phyloP scores from a whole-genome alignment of 2,329 filamentous ascomycete species.

The Nemania abortiva region DNA sequence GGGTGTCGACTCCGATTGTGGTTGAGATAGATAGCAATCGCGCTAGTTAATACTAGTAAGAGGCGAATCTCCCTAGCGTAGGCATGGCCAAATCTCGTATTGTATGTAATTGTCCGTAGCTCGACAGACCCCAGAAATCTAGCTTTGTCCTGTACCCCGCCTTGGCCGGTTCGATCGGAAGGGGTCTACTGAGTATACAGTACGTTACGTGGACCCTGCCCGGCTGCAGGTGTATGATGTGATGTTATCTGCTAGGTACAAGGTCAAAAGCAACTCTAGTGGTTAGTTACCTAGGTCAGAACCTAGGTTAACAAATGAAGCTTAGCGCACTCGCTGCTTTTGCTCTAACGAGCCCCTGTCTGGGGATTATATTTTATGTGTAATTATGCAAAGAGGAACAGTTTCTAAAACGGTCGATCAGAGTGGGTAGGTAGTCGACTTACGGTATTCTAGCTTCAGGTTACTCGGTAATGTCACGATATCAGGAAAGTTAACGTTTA shows the following conservation, averaged over 20 bases:
- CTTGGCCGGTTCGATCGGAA: slow-evolving; percentile 27
- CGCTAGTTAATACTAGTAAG: background rate
- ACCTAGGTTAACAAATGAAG: no score
- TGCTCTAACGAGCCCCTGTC: no score
- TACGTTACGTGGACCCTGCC: slow-evolving; percentile 5
- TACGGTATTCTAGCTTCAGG: no score
- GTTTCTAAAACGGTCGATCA: no score
- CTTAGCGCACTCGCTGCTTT: no score
- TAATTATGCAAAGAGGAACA: no score
- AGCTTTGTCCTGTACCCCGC: slow-evolving; percentile 13
- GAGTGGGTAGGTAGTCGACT: no score
- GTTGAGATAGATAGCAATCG: background rate
- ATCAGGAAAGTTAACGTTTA: no score
- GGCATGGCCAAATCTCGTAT: background rate
- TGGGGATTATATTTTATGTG: no score
- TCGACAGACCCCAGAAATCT: slow-evolving; percentile 20
- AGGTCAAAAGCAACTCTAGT: no score
- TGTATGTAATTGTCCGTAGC: background rate
- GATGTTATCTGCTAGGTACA: background rate
- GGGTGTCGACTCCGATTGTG: background rate
- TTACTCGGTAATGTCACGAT: no score
- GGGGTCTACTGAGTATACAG: background rate
- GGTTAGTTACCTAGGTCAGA: no score
- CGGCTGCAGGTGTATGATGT: background rate
- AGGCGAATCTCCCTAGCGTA: background rate